Conservation (phyloP, 371 early-diverging fungal genomes). For the Sporodiniella umbellata region DNA sequence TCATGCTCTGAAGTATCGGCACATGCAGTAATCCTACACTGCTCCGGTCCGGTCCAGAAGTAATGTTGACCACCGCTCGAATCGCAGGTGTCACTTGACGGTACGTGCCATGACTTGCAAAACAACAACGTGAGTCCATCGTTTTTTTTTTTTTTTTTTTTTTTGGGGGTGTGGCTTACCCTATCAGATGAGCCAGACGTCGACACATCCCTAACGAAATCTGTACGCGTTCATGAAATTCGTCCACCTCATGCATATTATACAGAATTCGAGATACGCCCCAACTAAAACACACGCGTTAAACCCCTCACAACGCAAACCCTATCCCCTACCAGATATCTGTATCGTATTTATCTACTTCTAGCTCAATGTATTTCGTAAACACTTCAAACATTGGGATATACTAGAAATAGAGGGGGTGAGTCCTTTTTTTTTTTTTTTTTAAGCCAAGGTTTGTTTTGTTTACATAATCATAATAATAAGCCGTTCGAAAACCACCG, state of each 20-base stretch:
- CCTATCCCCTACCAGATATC: slow-evolving; percentile 50
- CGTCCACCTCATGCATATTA: slow-evolving; percentile 49
- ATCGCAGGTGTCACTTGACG: slow-evolving; percentile 24
- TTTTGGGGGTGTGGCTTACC: no score
- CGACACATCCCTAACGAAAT: slow-evolving; percentile 21
- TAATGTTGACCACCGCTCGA: slow-evolving; percentile 52
- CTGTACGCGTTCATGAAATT: slow-evolving; percentile 18
- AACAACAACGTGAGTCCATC: neutral
- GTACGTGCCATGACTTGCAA: slow-evolving; percentile 6
- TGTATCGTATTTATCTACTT: slow-evolving; percentile 43
- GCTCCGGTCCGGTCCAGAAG: slow-evolving; percentile 50
- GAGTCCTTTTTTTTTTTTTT: neutral
- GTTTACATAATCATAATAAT: slow-evolving; percentile 29
- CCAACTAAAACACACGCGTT: slow-evolving; percentile 33
- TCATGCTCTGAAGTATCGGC: slow-evolving; percentile 24
- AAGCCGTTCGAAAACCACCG: slow-evolving; percentile 40
- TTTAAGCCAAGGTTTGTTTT: no score
- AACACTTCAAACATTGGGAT: slow-evolving; percentile 48
- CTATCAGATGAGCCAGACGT: slow-evolving; percentile 22
- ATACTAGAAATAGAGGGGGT: slow-evolving; percentile 31
- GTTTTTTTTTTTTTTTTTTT: neutral
- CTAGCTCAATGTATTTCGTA: slow-evolving; percentile 43
- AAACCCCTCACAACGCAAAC: no score
- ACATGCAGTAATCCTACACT: slow-evolving; percentile 36
- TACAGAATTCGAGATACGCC: slow-evolving; percentile 56